Evolutionary conservation across 768 basidiomycete genomes (phyloP), one percentile per base, ranked within the genome.

Genomic region (Tulasnella sp.): DNA sequence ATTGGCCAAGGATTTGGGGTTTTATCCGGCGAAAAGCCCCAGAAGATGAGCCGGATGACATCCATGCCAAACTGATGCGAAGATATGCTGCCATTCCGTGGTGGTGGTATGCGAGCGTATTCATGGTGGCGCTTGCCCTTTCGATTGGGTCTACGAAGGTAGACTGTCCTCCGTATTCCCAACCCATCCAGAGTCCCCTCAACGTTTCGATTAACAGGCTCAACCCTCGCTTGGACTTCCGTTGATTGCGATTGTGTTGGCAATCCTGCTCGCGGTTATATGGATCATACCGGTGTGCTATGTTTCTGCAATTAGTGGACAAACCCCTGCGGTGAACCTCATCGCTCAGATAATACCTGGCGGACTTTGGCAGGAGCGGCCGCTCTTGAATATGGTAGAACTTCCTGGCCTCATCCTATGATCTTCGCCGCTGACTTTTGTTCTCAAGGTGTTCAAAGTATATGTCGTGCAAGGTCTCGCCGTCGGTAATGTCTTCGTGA

Each of bases 171-270:
- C n/a, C n/a, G n/a, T n/a, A n/a, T n/a, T n/a, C n/a, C n/a, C n/a
- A n/a, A n/a, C n/a, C n/a, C n/a, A n/a, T n/a, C n/a, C n/a, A n/a
- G n/a, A n/a, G n/a, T n/a, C n/a, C n/a, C n/a, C n/a, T n/a, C n/a
- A n/a, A n/a, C n/a, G n/a, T n/a, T n/a, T n/a, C n/a, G n/a, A n/a
- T n/a, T n/a, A 2, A 12, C 18, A 77, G 87, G 85, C 82, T 84
- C 16, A 87, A 83, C 79, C 90, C 85, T 0, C 95, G 94, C 1
- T 88, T 46, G 88, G 97, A 36, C 88, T 88, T 0, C 85, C 8
- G 8, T 44, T 14, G 87, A 8, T 89, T n/a, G 87, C 85, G 1
- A 5, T 88, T 18, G 8, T 87, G 31, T 31, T 89, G 5, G 78
- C 86, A 0, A 73, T 88, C 10, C 8, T 85, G 1, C 42, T 88